Conservation (phyloP, 805 yeast genomes). For the Scheffersomyces lignosus region DNA sequence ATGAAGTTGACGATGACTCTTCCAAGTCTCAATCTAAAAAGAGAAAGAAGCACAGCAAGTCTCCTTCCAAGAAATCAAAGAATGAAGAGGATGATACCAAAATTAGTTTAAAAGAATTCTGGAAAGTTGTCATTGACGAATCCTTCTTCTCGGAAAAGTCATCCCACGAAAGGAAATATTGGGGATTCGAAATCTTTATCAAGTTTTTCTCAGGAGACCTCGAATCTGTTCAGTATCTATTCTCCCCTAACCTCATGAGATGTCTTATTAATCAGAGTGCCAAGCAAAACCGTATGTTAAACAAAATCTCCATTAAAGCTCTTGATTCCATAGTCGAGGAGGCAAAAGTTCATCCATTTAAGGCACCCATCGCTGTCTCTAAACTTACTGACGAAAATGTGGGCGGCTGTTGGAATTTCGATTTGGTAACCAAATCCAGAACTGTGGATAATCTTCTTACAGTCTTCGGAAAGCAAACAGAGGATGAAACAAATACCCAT, state of each 20-base stretch:
- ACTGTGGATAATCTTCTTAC: constrained; percentile 46
- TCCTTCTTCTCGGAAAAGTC: constrained; percentile 72
- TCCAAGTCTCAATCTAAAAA: constrained; percentile 31
- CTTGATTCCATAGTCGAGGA: constrained; percentile 44
- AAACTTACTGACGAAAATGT: constrained; percentile 28
- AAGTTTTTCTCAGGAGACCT: constrained; percentile 37
- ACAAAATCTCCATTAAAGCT: constrained; percentile 62
- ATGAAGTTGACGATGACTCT: constrained; percentile 18
- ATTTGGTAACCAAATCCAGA: constrained; percentile 71
- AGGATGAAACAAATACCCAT: constrained; percentile 8
- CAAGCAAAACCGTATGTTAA: constrained; percentile 61
- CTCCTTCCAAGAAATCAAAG: constrained; percentile 23
- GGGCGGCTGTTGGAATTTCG: constrained; percentile 69
- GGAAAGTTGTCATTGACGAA: constrained; percentile 80
- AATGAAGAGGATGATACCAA: constrained; percentile 24
- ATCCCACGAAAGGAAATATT: constrained; percentile 81
- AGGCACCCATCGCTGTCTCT: constrained; percentile 33
- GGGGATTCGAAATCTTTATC: constrained; percentile 77
- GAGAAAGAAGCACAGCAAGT: constrained; percentile 37
- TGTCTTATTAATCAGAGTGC: constrained; percentile 75
- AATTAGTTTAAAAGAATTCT: constrained; percentile 56
- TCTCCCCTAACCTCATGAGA: constrained; percentile 68
- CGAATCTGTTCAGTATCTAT: constrained; percentile 28
- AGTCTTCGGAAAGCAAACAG: constrained; percentile 17
- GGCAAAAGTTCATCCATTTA: constrained; percentile 35